These are phyloP conservation scores for Aristolochia fimbriata DNA, from an alignment of 164 flowering plant species.

Conservation along the genomic window DNA sequence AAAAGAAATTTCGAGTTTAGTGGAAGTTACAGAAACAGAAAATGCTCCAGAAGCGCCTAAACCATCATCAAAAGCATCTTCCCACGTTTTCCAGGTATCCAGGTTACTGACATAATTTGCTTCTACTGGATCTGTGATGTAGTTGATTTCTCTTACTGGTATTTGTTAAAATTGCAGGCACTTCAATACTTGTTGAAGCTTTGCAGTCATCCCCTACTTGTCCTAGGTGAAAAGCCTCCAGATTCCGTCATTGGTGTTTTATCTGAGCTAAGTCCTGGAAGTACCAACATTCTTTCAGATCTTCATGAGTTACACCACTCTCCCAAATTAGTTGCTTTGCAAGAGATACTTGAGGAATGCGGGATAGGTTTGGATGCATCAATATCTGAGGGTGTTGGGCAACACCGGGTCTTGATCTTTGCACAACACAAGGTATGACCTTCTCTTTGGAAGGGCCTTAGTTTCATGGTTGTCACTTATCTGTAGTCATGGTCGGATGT, in stretches of 20 bases:
- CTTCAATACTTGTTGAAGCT: conserved; percentile 95
- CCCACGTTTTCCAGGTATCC: conserved; percentile 93
- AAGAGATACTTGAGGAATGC: conserved; percentile 97
- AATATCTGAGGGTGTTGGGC: conserved; percentile 68
- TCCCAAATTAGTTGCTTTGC: conserved; percentile 92
- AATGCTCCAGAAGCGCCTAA: conserved; percentile 30
- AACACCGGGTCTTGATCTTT: conserved; percentile 92
- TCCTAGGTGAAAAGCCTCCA: conserved; percentile 56
- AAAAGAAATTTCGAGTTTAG: conserved; percentile 69
- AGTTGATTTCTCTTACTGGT: conserved; percentile 3
- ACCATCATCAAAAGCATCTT: conserved; percentile 61
- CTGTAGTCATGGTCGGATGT: too few relatives aligned
- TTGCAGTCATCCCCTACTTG: conserved; percentile 99
- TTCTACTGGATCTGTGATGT: not conserved
- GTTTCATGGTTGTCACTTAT: too few relatives aligned
- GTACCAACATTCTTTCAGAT: conserved; percentile 45
- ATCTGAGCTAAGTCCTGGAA: conserved; percentile 47
- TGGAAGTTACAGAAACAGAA: conserved; percentile 33
- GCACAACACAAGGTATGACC: conserved; percentile 81
- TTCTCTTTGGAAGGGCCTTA: not conserved
- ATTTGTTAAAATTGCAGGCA: conserved; percentile 43
- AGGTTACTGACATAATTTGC: not conserved
- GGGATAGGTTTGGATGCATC: conserved; percentile 85
- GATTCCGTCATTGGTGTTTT: conserved; percentile 34
- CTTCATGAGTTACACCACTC: conserved; percentile 84